Percentiles rank a stretch among this genome's conserved stretches.
Conservation (phyloP, 2,329 filamentous ascomycete species). For the Botrytis porri region DNA sequence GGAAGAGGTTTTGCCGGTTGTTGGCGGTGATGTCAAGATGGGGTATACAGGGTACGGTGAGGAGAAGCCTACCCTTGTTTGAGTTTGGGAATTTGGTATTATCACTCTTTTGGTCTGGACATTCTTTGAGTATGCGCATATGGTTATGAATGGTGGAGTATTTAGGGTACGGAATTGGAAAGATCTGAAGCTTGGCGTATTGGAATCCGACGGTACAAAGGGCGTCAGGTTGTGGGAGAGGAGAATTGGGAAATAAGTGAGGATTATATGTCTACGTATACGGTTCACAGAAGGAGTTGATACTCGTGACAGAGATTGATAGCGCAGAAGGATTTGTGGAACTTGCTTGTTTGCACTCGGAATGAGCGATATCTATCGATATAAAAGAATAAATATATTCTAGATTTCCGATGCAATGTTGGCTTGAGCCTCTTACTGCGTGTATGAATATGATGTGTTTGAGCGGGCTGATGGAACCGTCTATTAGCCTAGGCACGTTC, state of each 20-base stretch:
- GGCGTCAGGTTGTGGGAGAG: not conserved
- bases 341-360: not conserved
- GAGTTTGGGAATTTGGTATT: not conserved
- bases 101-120: not conserved
- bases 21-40: slow-evolving; percentile 3
- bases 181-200: not conserved
- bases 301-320: not conserved
- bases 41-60: not conserved
- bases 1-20: not conserved
- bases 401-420: not conserved
- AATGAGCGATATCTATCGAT: not conserved
- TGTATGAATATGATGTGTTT: not conserved
- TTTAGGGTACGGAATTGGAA: not conserved
- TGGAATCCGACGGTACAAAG: not conserved
- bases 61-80: not conserved
- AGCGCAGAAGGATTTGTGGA: not conserved
- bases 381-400: not conserved
- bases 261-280: not conserved
- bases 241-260: not conserved
- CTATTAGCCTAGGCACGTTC: too few species aligned
- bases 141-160: not conserved
- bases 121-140: not conserved
- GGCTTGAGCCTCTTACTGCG: not conserved
- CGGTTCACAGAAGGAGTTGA: not conserved
- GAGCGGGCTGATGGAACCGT: not conserved